phyloP scores from a whole-genome alignment of 371 early-diverging fungal species.

The Gilbertella persicaria region DNA sequence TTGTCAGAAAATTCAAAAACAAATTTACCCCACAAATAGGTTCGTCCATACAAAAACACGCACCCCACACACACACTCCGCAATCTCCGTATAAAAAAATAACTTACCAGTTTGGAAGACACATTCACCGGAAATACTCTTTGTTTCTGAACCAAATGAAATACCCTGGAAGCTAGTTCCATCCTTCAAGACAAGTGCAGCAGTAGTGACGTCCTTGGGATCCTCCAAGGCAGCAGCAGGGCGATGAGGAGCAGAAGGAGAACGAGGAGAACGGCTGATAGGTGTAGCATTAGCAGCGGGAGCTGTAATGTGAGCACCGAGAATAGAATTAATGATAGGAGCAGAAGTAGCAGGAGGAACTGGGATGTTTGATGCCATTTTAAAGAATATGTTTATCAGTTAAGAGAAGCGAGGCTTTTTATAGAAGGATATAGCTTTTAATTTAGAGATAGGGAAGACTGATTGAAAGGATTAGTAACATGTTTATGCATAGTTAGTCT shows the following conservation, averaged over 20 bases:
- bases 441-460: too few relatives aligned
- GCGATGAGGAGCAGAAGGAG: constrained; percentile 49
- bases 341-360: constrained; percentile 43
- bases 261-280: constrained; percentile 39
- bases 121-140: constrained; percentile 92
- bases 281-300: constrained; percentile 53
- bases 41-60: not conserved
- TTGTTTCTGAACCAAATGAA: constrained; percentile 89
- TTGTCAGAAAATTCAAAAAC: not conserved
- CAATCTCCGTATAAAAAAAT: not conserved
- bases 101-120: constrained; percentile 95
- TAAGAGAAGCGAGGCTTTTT: not conserved
- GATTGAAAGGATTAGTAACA: too few relatives aligned
- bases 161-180: constrained; percentile 87
- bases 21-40: not conserved
- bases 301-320: constrained; percentile 38
- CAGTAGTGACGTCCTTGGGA: constrained; percentile 52
- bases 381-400: not conserved
- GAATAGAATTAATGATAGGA: constrained; percentile 15
- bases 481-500: too few relatives aligned
- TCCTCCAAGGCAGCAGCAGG: constrained; percentile 60
- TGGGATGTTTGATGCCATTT: constrained; percentile 45
- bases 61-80: constrained; percentile 3
- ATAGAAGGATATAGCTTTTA: too few relatives aligned
- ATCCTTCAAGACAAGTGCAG: constrained; percentile 81